Evolutionary conservation across 2,329 filamentous ascomycete genomes (phyloP).

Genomic region (Aspergillus persii): DNA sequence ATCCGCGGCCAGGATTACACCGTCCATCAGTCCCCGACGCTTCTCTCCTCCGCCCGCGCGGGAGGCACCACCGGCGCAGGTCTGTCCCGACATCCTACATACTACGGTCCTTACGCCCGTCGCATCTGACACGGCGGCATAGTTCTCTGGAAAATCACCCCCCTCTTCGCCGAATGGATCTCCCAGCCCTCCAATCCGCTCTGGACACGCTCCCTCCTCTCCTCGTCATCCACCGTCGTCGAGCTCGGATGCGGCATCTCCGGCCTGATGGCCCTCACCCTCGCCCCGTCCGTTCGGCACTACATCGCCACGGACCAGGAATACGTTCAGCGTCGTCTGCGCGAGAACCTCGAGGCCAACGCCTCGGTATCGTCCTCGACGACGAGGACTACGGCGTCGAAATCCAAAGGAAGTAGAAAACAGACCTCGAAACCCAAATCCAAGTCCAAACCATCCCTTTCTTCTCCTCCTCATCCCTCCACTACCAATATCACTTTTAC

Average conservation of each 20-base stretch:
- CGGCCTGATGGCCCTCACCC: constrained; percentile 69
- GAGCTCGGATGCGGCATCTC: constrained; percentile 90
- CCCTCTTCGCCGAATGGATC: constrained; percentile 79
- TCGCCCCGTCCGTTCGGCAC: constrained; percentile 59
- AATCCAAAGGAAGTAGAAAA: constrained; percentile 10
- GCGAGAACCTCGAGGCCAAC: constrained; percentile 65
- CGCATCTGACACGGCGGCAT: neutral
- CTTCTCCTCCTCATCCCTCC: neutral
- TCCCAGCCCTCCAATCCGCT: constrained; percentile 58
- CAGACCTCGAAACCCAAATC: constrained; percentile 1
- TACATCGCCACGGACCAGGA: constrained; percentile 86
- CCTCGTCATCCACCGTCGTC: constrained; percentile 58
- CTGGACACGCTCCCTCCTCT: constrained; percentile 55
- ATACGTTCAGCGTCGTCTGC: constrained; percentile 76
- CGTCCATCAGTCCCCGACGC: constrained; percentile 77
- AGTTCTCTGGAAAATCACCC: constrained; percentile 92
- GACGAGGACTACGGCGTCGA: neutral
- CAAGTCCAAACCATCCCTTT: neutral
- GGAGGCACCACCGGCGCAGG: constrained; percentile 73
- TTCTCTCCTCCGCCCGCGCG: constrained; percentile 73
- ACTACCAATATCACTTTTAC: constrained; percentile 53
- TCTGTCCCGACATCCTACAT: constrained; percentile 28
- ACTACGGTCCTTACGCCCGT: neutral
- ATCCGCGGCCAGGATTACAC: constrained; percentile 69
- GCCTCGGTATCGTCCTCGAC: neutral